phyloP scores from a whole-genome alignment of 2,329 filamentous ascomycete genomes.

The Xenoacremonium recifei region DNA sequence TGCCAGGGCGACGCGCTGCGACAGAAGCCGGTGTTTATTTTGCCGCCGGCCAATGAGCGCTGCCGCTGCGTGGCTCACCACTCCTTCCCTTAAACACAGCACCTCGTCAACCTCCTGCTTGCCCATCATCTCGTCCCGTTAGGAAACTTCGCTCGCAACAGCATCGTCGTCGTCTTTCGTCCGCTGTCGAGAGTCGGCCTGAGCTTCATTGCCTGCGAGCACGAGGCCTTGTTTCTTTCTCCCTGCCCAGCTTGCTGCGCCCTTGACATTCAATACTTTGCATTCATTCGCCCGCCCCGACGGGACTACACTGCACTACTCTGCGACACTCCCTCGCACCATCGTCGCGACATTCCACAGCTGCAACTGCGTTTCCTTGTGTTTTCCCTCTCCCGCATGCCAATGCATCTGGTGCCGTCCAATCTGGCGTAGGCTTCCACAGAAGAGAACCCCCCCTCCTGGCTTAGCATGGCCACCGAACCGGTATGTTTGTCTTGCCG shows the following conservation, averaged over 20 bases:
- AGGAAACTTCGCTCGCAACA: conserved; percentile 22
- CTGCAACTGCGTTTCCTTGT: conserved; percentile 21
- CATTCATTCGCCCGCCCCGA: conserved; percentile 17
- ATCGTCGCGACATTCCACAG: conserved; percentile 31
- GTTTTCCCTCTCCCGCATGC: conserved; percentile 26
- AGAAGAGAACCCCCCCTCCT: conserved; percentile 19
- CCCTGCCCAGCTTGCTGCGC: no score
- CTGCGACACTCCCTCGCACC: conserved; percentile 13
- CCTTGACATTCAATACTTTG: conserved; percentile 23
- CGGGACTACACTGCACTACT: no score
- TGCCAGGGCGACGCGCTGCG: conserved; percentile 26
- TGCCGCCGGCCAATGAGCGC: conserved; percentile 28
- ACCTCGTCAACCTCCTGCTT: conserved; percentile 23
- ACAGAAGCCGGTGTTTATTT: conserved; percentile 29
- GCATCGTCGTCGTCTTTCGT: conserved; percentile 9
- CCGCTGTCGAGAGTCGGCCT: conserved; percentile 22
- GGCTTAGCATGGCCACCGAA: conserved; percentile 36
- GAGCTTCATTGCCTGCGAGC: conserved; percentile 14
- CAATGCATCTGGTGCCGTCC: conserved; percentile 33
- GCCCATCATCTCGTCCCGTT: conserved; percentile 19
- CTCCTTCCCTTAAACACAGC: conserved; percentile 33
- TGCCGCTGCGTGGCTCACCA: conserved; percentile 13
- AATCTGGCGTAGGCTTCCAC: conserved; percentile 17
- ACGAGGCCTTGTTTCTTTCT: conserved; percentile 23
- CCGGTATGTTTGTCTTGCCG: conserved; percentile 35